These are phyloP conservation scores for Aspergillus sp. DNA, from an alignment of 2,329 filamentous ascomycete species.

Conservation along the genomic window DNA sequence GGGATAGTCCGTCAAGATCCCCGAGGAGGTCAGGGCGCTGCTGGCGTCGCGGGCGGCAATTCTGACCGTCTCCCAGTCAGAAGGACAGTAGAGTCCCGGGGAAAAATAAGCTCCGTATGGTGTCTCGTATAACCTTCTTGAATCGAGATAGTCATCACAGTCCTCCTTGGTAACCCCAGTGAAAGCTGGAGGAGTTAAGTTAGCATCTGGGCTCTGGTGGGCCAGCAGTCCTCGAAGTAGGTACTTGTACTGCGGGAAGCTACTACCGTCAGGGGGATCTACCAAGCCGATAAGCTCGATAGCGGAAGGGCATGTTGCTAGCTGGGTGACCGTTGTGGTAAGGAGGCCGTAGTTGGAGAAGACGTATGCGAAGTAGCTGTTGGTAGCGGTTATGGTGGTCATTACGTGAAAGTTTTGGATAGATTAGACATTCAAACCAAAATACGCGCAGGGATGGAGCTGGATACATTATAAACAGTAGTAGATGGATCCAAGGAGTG, in stretches of 20 bases:
- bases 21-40: not conserved
- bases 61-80: slow-evolving; percentile 1
- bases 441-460: too few relatives aligned
- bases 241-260: not conserved
- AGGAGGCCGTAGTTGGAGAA: slow-evolving; percentile 5
- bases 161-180: not conserved
- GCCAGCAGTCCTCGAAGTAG: not conserved
- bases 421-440: too few relatives aligned
- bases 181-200: not conserved
- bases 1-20: not conserved
- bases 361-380: not conserved
- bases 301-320: not conserved
- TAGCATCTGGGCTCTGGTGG: not conserved
- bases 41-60: not conserved
- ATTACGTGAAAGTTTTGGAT: too few relatives aligned
- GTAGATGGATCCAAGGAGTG: too few relatives aligned
- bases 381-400: too few relatives aligned
- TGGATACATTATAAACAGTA: too few relatives aligned
- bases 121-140: too few relatives aligned
- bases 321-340: not conserved
- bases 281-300: not conserved
- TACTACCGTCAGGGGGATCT: not conserved
- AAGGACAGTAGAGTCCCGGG: slow-evolving; percentile 9
- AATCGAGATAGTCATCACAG: too few relatives aligned
- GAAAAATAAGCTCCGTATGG: not conserved